Evolutionary conservation across 371 early-diverging fungal species (phyloP).

Genomic region (Circinella minor): DNA sequence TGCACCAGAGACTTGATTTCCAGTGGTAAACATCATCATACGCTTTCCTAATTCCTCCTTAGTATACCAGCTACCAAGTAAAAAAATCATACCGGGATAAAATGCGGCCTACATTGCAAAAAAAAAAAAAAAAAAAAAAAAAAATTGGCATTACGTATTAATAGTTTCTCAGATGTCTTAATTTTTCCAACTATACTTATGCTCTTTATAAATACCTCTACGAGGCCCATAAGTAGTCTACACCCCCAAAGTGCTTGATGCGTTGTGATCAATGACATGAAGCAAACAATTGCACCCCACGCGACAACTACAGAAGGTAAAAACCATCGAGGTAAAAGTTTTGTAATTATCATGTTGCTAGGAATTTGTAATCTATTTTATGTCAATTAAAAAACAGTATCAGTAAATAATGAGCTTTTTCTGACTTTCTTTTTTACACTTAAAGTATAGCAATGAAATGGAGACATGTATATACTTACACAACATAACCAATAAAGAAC

Average conservation of each 20-base stretch:
- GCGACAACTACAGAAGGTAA: conserved; percentile 59
- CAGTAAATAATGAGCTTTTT: too few species aligned
- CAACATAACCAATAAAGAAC: conserved; percentile 75
- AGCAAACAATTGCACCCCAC: conserved; percentile 68
- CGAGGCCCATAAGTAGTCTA: conserved; percentile 67
- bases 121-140: not conserved
- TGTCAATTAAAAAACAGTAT: not conserved
- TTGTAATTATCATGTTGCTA: conserved; percentile 54
- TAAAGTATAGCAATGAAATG: not conserved
- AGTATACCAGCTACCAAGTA: conserved; percentile 79
- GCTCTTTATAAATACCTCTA: conserved; percentile 36
- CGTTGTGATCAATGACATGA: conserved; percentile 52
- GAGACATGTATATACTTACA: conserved; percentile 17
- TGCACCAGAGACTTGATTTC: conserved; percentile 22
- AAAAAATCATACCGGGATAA: conserved; percentile 77
- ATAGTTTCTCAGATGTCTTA: not conserved
- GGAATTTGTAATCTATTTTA: conserved; percentile 39
- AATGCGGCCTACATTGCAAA: conserved; percentile 28
- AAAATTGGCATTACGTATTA: too few species aligned
- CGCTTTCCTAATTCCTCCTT: conserved; percentile 73
- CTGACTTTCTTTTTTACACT: not conserved
- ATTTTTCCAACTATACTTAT: conserved; percentile 28
- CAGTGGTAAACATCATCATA: conserved; percentile 50
- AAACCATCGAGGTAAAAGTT: conserved; percentile 55
- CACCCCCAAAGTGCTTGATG: conserved; percentile 54